Conservation (phyloP, 148 eudicot genomes). For the Agrostemma githago region DNA sequence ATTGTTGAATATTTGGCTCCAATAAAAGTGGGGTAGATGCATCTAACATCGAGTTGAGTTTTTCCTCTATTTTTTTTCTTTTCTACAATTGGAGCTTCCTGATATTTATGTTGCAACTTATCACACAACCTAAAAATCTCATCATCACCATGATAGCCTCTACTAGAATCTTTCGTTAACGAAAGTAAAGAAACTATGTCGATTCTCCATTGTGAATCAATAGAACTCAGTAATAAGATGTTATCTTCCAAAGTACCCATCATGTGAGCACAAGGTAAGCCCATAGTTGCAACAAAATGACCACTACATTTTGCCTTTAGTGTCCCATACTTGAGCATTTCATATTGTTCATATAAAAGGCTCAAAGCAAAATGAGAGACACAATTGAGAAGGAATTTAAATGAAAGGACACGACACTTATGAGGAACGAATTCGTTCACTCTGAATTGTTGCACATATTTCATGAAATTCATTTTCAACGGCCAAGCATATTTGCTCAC, state of each 20-base stretch:
- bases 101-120: background rate
- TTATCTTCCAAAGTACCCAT: background rate
- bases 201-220: background rate
- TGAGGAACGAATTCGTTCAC: background rate
- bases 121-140: background rate
- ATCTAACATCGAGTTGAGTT: background rate
- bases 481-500: background rate
- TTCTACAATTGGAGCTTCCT: background rate
- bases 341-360: background rate
- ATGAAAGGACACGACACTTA: background rate
- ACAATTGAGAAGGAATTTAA: background rate
- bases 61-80: background rate
- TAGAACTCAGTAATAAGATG: background rate
- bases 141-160: background rate
- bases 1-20: background rate
- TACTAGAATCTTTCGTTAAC: background rate
- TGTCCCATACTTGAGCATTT: background rate
- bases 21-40: background rate
- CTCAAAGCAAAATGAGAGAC: background rate
- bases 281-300: background rate
- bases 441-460: background rate
- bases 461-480: slow-evolving; percentile 10
- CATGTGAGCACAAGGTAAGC: slow-evolving; percentile 1
- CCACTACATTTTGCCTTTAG: background rate
- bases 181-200: background rate